A percentile compares a stretch with the other conserved stretches of the same genome.
Conservation (phyloP, 2,329 filamentous ascomycete genomes). For the Botryotinia convoluta region DNA sequence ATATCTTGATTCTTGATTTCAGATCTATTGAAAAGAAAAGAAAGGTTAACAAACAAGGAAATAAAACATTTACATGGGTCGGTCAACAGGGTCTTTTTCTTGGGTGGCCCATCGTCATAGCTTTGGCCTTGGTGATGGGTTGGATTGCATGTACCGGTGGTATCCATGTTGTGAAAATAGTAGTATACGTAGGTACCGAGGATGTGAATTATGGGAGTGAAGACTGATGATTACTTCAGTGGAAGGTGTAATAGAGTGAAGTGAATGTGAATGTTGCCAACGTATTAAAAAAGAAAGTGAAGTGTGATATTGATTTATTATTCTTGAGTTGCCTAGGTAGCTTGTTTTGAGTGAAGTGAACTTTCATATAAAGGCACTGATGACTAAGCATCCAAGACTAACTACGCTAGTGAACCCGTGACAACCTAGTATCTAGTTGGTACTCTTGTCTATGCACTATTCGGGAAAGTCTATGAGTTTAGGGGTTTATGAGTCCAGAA, state of each 20-base stretch:
- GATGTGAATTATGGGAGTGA: no score
- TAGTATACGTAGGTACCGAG: no score
- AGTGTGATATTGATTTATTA: no score
- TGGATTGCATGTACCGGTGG: background rate
- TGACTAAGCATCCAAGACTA: no score
- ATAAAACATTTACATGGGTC: background rate
- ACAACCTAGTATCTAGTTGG: background rate
- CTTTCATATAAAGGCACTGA: no score
- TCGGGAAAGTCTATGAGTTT: background rate
- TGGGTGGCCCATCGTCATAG: constrained; percentile 1
- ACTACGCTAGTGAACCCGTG: no score
- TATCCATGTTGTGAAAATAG: background rate
- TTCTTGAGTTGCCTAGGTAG: no score
- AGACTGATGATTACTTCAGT: no score
- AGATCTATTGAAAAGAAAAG: background rate
- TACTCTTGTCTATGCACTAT: background rate
- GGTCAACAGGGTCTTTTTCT: background rate
- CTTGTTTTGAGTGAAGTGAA: background rate
- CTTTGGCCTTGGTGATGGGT: background rate
- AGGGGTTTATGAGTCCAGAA: no score
- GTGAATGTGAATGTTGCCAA: no score
- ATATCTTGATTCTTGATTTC: background rate
- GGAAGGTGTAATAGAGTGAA: no score
- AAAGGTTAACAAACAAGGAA: background rate
- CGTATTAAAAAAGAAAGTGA: no score